Evolutionary conservation across 2,329 filamentous ascomycete genomes (phyloP), one percentile per base, ranked within the genome.

Genomic region (Beauveria sp.): DNA sequence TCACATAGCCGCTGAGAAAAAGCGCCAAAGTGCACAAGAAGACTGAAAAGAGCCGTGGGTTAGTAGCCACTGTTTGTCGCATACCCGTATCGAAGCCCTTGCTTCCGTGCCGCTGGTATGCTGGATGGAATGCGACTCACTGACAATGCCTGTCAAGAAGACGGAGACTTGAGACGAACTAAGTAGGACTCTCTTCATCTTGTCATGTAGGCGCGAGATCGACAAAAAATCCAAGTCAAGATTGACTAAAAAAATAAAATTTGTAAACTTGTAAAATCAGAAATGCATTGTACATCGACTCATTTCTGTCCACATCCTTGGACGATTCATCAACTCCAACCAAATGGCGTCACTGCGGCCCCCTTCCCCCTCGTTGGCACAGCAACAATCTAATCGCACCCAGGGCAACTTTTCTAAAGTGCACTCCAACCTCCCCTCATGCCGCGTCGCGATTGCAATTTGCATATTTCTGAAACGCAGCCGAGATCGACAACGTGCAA

Each of bases 1-100:
- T 82, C 3, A 87, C 83, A 73, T 96, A 96, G 69, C 93, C 93
- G 57, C 90, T 91, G 38, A 96, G 80, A 73, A 97, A 97, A 28
- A 97, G 85, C 5, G 92, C 84, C 43, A 87, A 74, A 3, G 92
- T 96, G 75, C 91, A 96, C 28, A 90, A 72, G 65, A 90, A 77
- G 63, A 96, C 89, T 88, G 63, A 0, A 8, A 38, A n/a, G 34
- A 2, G 4, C 14, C 5, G 26, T 2, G 38, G 26, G 5, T 53
- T 45, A 53, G 57, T 12, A 45, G 12, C 18, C 14, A 3, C 31
- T 40, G 42, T 22, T n/a, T n/a, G 20, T n/a, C 5, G 6, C 6
- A 38, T 16, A 2, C 28, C 14, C 20, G 16, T 5, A 42, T 2
- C 10, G 6, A 42, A 52, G 10, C 38, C 22, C 16, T 38, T 43